Evolutionary conservation across 208 protist genomes (phyloP).

Genomic region (Porcisia hertigi): DNA sequence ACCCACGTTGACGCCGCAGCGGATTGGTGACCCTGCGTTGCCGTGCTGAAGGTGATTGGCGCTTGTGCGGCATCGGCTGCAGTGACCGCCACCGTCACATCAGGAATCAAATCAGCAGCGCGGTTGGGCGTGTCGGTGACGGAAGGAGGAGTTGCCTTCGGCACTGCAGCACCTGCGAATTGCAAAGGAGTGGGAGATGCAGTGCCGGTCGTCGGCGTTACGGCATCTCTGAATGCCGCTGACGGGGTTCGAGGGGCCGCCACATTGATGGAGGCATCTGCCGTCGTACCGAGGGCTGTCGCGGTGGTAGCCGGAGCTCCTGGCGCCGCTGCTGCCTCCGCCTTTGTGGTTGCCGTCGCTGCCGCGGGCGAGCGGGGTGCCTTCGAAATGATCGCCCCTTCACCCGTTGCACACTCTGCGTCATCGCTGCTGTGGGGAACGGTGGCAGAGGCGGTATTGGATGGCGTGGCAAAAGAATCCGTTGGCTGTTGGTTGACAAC

Average conservation of each 20-base stretch:
- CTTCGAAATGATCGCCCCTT: background rate
- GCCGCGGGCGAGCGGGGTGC: background rate
- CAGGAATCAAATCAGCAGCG: background rate
- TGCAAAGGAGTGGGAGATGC: conserved; percentile 4
- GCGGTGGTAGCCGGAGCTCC: background rate
- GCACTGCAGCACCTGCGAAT: conserved; percentile 1
- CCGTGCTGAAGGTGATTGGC: background rate
- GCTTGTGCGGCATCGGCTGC: background rate
- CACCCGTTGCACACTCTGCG: background rate
- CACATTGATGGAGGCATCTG: background rate
- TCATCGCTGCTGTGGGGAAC: background rate
- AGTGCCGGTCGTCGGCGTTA: background rate
- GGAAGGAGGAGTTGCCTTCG: conserved; percentile 1
- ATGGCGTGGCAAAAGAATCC: background rate
- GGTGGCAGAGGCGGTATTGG: background rate
- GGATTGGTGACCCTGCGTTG: background rate
- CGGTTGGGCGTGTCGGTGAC: conserved; percentile 16
- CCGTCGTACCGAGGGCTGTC: background rate
- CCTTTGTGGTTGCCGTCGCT: background rate
- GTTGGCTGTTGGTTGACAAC: background rate
- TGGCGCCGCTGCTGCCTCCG: background rate
- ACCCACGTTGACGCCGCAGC: background rate
- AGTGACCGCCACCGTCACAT: background rate
- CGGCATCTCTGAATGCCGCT: background rate
- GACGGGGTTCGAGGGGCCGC: background rate